Evolutionary conservation across 2,329 filamentous ascomycete genomes (phyloP).

Genomic region (Bipolaris sorokiniana): DNA sequence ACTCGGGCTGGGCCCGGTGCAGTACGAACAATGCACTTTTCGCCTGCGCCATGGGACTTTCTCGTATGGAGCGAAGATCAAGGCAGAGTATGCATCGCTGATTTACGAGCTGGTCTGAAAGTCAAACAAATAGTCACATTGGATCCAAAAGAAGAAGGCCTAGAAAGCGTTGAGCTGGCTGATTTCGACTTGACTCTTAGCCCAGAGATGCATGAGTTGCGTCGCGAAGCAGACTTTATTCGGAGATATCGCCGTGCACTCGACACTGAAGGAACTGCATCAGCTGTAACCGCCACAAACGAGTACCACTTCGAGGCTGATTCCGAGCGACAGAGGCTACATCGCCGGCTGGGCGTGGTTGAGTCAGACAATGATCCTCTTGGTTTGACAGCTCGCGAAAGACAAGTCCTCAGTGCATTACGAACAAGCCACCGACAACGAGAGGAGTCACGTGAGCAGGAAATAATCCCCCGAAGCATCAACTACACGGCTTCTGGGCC

Average conservation of each 20-base stretch:
- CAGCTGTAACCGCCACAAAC: conserved; percentile 49
- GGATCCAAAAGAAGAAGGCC: conserved; percentile 61
- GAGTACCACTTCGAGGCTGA: conserved; percentile 53
- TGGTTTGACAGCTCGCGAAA: conserved; percentile 54
- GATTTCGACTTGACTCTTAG: conserved; percentile 53
- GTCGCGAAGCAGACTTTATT: conserved; percentile 54
- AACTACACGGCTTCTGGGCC: conserved; percentile 49
- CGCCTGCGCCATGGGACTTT: conserved; percentile 86
- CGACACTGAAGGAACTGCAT: conserved; percentile 46
- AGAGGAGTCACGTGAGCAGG: conserved; percentile 50
- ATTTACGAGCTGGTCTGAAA: conserved; percentile 70
- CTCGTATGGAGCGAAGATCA: conserved; percentile 94
- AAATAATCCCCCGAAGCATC: conserved; percentile 49
- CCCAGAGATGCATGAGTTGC: conserved; percentile 55
- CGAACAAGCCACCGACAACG: conserved; percentile 51
- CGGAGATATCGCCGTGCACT: conserved; percentile 51
- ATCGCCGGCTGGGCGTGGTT: conserved; percentile 46
- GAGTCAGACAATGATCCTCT: conserved; percentile 54
- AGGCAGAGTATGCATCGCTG: conserved; percentile 74
- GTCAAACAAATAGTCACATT: conserved; percentile 73
- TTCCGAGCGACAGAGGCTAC: conserved; percentile 37
- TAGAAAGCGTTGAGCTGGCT: conserved; percentile 63
- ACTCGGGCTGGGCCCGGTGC: conserved; percentile 70
- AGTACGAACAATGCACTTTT: conserved; percentile 89
- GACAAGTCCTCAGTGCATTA: conserved; percentile 55